A percentile compares a stretch with the other conserved stretches of the same genome.
Conservation (phyloP, 768 basidiomycete species). For the Leccinum broughii region DNA sequence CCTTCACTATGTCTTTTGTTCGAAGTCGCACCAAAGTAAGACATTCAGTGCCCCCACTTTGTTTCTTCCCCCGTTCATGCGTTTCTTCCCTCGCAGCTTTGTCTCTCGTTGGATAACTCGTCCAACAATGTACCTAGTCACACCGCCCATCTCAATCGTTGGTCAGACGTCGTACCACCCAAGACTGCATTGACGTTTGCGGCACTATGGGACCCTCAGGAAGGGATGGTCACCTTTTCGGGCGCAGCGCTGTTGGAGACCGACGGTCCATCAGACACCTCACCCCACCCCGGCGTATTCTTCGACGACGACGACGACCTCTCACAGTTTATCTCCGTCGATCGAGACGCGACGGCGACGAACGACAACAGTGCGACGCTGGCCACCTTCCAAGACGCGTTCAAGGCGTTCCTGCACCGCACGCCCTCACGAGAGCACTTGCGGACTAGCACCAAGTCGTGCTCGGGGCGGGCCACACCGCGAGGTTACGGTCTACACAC, state of each 20-base stretch:
- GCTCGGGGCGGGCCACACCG: conserved; percentile 6
- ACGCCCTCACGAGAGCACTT: conserved; percentile 26
- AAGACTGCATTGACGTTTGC: conserved; percentile 59
- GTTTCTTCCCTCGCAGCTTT: conserved; percentile 16
- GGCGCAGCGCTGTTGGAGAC: conserved; percentile 45
- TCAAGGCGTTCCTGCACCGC: conserved; percentile 29
- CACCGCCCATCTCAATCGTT: conserved; percentile 36
- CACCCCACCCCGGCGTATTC: conserved; percentile 11
- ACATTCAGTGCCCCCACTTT: background rate
- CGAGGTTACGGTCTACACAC: conserved; percentile 14
- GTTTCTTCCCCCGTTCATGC: background rate
- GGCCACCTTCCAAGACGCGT: conserved; percentile 30
- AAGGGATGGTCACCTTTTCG: conserved; percentile 59
- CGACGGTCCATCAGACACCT: conserved; percentile 16
- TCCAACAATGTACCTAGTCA: conserved; percentile 9
- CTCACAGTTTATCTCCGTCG: conserved; percentile 13
- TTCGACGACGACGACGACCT: conserved; percentile 19
- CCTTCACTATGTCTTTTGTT: conserved; percentile 15
- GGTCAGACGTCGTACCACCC: conserved; percentile 60
- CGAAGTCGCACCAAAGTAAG: conserved; percentile 27
- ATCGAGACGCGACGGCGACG: conserved; percentile 11
- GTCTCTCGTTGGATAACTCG: conserved; percentile 25
- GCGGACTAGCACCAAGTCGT: conserved; percentile 2
- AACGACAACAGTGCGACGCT: conserved; percentile 28
- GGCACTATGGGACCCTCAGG: conserved; percentile 57